Conservation (phyloP, 305 asterid species). For the Andrographis paniculata region DNA sequence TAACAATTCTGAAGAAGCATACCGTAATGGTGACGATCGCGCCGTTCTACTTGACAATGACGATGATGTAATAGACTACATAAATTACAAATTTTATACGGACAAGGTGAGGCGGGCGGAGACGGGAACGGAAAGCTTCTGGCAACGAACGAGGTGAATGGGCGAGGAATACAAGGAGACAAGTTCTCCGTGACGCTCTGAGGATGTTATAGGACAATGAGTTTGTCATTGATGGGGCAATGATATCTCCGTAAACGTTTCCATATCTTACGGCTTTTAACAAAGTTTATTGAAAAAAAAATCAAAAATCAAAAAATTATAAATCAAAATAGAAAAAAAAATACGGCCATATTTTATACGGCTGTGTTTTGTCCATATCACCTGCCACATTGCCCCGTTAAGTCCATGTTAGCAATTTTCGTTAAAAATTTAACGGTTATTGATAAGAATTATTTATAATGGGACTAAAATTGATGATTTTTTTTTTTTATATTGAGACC, state of each 20-base stretch:
- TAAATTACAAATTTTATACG: slow-evolving; percentile 60
- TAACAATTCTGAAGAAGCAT: slow-evolving; percentile 42
- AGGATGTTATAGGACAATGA: slow-evolving; percentile 35
- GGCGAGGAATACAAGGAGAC: slow-evolving; percentile 74
- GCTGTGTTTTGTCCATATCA: no score
- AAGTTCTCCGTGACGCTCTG: slow-evolving; percentile 46
- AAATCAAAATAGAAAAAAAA: no score
- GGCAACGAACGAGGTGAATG: slow-evolving; percentile 62
- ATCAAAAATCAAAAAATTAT: no score
- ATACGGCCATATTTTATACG: no score
- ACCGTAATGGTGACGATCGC: slow-evolving; percentile 54
- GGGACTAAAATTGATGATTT: no score
- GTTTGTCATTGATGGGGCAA: slow-evolving; percentile 41
- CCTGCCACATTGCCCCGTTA: no score
- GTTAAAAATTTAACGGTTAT: no score
- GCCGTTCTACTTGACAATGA: slow-evolving; percentile 43
- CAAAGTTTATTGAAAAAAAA: no score
- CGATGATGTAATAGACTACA: slow-evolving; percentile 42
- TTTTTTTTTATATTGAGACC: no score
- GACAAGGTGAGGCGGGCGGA: slow-evolving; percentile 39
- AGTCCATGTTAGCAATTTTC: no score
- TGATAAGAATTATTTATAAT: no score
- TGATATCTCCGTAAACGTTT: slow-evolving; percentile 80
- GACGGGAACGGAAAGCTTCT: slow-evolving; percentile 31
- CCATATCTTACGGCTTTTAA: slow-evolving; percentile 31